Percentiles rank a stretch among this genome's conserved stretches.
Evolutionary conservation across 163 green algal species (phyloP).

Genomic region (Scenedesmus sp.): DNA sequence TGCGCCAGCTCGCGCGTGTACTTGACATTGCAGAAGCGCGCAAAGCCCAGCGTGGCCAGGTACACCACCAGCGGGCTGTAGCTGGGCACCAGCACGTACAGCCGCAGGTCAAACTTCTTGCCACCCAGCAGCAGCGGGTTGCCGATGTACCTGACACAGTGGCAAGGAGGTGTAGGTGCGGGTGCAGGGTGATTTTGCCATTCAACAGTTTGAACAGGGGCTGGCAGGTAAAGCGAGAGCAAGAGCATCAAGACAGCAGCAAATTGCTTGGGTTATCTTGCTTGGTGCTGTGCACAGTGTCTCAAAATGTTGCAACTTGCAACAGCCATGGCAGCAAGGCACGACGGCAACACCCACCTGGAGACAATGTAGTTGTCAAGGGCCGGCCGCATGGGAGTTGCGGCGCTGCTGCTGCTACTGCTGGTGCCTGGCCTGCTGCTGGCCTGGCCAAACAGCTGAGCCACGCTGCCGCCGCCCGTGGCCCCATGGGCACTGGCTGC

Average conservation of each 20-base stretch:
- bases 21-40: conserved; percentile 82
- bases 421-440: conserved; percentile 29
- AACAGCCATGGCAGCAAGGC: neutral
- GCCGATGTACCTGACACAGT: conserved; percentile 68
- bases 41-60: conserved; percentile 75
- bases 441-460: neutral
- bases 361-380: conserved; percentile 52
- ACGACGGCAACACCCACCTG: neutral
- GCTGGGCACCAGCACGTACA: conserved; percentile 78
- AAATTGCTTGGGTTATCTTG: neutral
- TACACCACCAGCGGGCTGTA: conserved; percentile 78
- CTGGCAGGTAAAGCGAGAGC: too few relatives aligned
- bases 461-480: neutral
- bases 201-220: too few relatives aligned
- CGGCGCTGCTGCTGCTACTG: conserved; percentile 17
- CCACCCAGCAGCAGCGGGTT: conserved; percentile 78
- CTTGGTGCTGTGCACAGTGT: too few relatives aligned
- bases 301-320: neutral
- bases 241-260: neutral
- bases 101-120: conserved; percentile 85
- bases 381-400: neutral
- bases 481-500: neutral
- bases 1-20: conserved; percentile 76
- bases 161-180: too few relatives aligned
- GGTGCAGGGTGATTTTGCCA: too few relatives aligned